Conservation (phyloP, 768 basidiomycete species). For the Collybia sp. region DNA sequence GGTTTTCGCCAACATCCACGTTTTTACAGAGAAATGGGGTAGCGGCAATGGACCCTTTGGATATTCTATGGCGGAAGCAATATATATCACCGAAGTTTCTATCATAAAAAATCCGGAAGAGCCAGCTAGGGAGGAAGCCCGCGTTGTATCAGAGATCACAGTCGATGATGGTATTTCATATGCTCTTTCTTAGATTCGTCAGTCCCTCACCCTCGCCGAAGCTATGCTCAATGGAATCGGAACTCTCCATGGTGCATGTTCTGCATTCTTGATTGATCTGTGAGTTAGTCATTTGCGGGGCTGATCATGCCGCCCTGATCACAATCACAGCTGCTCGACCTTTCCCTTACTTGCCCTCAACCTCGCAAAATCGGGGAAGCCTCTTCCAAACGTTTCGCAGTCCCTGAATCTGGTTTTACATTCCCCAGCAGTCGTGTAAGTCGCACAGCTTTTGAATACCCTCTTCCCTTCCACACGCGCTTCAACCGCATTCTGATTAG, state of each 20-base stretch:
- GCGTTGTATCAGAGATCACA: constrained; percentile 38
- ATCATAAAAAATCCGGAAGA: constrained; percentile 40
- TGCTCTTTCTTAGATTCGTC: too few species aligned
- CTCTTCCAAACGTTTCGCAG: constrained; percentile 38
- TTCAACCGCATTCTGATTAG: constrained; percentile 18
- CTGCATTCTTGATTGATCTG: constrained; percentile 51
- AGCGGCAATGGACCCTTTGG: constrained; percentile 11
- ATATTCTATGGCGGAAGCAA: constrained; percentile 9
- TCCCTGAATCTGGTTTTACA: constrained; percentile 51
- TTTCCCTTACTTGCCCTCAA: constrained; percentile 36
- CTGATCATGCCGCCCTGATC: background rate
- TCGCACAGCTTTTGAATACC: background rate
- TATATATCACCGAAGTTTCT: constrained; percentile 35
- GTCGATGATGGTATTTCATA: constrained; percentile 34
- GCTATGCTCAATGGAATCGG: constrained; percentile 51
- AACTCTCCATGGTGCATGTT: constrained; percentile 53
- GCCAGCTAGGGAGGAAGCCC: constrained; percentile 34
- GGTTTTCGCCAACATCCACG: too few species aligned
- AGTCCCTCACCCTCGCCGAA: too few species aligned
- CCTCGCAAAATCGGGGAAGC: constrained; percentile 17
- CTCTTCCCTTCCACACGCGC: background rate
- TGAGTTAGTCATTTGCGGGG: constrained; percentile 23
- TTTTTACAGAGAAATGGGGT: too few species aligned
- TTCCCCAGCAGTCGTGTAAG: constrained; percentile 48
- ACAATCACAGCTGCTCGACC: constrained; percentile 40